Conservation (phyloP, 176 grass and related monocot species). For the Eremochloa ophiuroides region DNA sequence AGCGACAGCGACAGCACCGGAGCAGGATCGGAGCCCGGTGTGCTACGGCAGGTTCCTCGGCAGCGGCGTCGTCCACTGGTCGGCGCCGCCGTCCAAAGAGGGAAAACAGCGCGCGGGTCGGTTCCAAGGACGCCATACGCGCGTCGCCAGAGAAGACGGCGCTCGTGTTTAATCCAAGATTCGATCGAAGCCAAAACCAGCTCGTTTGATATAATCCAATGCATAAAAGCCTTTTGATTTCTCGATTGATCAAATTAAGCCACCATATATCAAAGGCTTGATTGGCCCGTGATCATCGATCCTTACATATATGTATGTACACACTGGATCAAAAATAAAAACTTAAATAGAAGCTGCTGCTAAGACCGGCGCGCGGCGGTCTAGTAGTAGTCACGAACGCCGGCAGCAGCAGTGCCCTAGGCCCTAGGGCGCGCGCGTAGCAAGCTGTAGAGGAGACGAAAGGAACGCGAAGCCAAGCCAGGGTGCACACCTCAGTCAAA, state of each 20-base stretch:
- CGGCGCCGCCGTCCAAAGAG: not conserved
- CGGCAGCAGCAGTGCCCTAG: too few species aligned
- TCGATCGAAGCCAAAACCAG: not conserved
- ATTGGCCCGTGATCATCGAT: not conserved
- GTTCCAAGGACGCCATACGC: not conserved
- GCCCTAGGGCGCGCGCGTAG: not conserved
- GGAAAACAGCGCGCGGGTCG: not conserved
- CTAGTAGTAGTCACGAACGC: not conserved
- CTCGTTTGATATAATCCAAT: not conserved
- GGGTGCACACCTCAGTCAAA: too few species aligned
- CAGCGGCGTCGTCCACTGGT: not conserved
- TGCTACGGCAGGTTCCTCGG: too few species aligned
- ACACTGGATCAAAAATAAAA: not conserved
- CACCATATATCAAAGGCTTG: not conserved
- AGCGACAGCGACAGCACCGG: not conserved
- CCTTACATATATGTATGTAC: constrained; percentile 11
- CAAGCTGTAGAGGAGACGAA: too few species aligned
- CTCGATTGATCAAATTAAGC: constrained; percentile 2
- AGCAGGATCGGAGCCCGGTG: not conserved
- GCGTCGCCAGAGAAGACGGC: not conserved
- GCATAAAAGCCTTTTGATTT: not conserved
- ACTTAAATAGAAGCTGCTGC: too few species aligned
- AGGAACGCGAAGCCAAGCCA: too few species aligned
- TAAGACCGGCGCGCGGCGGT: not conserved
- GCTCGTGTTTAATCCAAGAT: not conserved